A percentile compares a stretch with the other conserved stretches of the same genome.
Evolutionary conservation across 139 green algal species (phyloP).

Genomic region (Chlamydomonas eustigma): DNA sequence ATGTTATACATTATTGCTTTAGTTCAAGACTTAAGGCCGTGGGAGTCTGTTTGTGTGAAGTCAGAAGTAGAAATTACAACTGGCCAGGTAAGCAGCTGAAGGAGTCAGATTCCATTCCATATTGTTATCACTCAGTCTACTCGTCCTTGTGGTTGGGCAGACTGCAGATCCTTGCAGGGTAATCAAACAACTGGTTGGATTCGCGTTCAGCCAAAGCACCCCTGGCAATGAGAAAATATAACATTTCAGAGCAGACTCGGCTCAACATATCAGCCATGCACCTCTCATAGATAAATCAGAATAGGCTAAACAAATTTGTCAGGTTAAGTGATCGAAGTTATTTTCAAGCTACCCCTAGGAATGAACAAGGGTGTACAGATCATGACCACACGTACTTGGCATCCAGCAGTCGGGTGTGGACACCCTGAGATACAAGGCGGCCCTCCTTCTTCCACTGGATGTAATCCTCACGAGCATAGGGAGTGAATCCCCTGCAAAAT

Average conservation of each 20-base stretch:
- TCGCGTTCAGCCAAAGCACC: constrained; percentile 64
- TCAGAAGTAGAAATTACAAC: too few species aligned
- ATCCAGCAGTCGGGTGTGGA: constrained; percentile 65
- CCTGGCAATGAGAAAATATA: constrained; percentile 24
- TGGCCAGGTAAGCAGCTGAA: too few species aligned
- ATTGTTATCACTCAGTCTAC: too few species aligned
- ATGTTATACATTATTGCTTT: too few species aligned
- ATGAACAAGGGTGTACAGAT: background rate
- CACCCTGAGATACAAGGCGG: constrained; percentile 80
- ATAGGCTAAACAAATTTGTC: too few species aligned
- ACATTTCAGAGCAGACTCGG: background rate
- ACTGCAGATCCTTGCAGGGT: constrained; percentile 45
- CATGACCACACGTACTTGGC: background rate
- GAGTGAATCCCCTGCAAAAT: constrained; percentile 90
- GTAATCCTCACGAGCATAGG: constrained; percentile 85
- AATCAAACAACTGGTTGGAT: constrained; percentile 58
- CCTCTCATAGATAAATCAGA: background rate
- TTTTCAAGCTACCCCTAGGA: background rate
- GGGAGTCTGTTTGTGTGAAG: too few species aligned
- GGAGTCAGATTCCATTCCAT: too few species aligned
- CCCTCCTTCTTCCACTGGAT: constrained; percentile 88
- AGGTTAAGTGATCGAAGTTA: constrained; percentile 3
- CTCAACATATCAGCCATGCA: background rate
- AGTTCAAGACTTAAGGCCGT: too few species aligned
- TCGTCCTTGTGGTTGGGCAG: constrained; percentile 48